These are phyloP conservation scores for Brassica napus DNA, from an alignment of 345 rosid genomes.

Conservation along the genomic window DNA sequence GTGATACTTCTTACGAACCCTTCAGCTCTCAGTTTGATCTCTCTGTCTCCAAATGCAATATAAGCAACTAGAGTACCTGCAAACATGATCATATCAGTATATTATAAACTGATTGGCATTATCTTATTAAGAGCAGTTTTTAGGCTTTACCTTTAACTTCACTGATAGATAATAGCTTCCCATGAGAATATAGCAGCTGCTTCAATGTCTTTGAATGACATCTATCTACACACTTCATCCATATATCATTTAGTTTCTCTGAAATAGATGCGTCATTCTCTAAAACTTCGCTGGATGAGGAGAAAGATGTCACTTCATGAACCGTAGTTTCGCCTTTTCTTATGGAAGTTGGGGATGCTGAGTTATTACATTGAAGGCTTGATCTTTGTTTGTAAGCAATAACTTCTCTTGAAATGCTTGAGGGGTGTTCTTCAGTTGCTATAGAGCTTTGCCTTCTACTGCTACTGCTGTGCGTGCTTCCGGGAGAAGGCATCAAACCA, in stretches of 20 bases:
- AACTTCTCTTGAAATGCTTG: slow-evolving; percentile 66
- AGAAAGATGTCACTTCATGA: slow-evolving; percentile 44
- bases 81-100: slow-evolving; percentile 18
- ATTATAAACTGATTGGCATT: not conserved
- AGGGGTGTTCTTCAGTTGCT: slow-evolving; percentile 71
- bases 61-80: slow-evolving; percentile 82
- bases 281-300: slow-evolving; percentile 41
- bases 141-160: slow-evolving; percentile 68
- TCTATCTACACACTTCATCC: slow-evolving; percentile 76
- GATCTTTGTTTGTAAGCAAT: slow-evolving; percentile 55
- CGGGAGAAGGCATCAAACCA: slow-evolving; percentile 79
- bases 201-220: slow-evolving; percentile 93
- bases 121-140: not conserved
- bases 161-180: slow-evolving; percentile 74
- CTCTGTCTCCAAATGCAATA: slow-evolving; percentile 67
- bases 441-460: slow-evolving; percentile 78
- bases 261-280: slow-evolving; percentile 42
- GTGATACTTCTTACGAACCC: slow-evolving; percentile 93
- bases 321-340: slow-evolving; percentile 44
- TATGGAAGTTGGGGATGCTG: slow-evolving; percentile 58
- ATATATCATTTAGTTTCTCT: slow-evolving; percentile 63
- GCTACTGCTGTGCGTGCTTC: slow-evolving; percentile 65
- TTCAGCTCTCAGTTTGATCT: slow-evolving; percentile 77
- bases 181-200: slow-evolving; percentile 71
- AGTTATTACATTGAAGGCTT: slow-evolving; percentile 44